Base-by-base conservation (phyloP, 2,329 filamentous ascomycete genomes). In the Colletotrichum lupini region DNA sequence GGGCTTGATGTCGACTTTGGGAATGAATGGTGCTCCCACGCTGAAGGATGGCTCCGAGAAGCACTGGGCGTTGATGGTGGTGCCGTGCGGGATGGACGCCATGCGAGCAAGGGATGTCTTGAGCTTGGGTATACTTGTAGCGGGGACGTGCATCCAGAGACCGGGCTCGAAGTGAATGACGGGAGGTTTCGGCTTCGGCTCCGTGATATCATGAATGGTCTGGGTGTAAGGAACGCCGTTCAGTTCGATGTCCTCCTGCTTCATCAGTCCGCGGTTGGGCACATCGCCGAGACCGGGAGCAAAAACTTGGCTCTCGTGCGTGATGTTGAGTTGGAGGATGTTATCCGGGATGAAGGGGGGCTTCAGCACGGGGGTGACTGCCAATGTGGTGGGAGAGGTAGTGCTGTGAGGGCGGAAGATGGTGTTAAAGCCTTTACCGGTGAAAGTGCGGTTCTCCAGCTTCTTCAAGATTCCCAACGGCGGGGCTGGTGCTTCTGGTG, bases 31-130 rank as follows among this genome's bases (percentile, higher is more conserved):
- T 3, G 26, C 73, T 67, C 5, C 76, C 78, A 2, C 30, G 6
- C 67, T 24, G 56, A 75, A 75, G 7, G 30, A 59, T 1, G 72
- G 68, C 2, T 79, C 77, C 8, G 69, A 72, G 11, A 81, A 76
- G 22, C 78, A 74, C 74, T 85, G 83, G 1, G 82, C 81, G 49
- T 85, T 85, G 78, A 86, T 84, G 7, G 82, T 84, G 0, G 83
- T 84, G 26, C 83, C 84, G 65, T 86, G 83, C 1, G 84, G 84
- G 30, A 85, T 85, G 2, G 82, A 82, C 4, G 77, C 84, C 82
- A 86, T 83, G 28, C 84, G 83, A 1, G 75, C 73, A 2, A 81
- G 75, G 0, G 80, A 79, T 2, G 79, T 77, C 0, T 63, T 35
- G 14, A 79, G 74, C 5, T 74, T 74, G 3, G 75, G 76, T 4